A percentile compares a stretch with the other conserved stretches of the same genome.
These are phyloP conservation scores for Ustilago cynodontis DNA, from an alignment of 1,284 basidiomycete species.

Conservation along the genomic window DNA sequence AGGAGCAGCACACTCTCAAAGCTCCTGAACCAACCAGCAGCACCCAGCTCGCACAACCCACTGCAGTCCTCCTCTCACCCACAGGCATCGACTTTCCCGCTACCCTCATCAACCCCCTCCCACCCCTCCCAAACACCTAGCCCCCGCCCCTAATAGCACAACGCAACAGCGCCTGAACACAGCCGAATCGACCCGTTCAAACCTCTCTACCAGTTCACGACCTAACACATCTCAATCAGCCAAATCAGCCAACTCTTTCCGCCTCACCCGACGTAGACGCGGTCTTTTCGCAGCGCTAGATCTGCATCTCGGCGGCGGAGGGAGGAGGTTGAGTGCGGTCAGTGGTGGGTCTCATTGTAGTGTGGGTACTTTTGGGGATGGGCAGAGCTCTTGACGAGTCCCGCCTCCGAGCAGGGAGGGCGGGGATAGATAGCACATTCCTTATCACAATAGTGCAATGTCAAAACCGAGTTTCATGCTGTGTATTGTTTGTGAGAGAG, in stretches of 20 bases:
- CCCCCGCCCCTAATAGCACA: not conserved
- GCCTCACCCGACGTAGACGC: conserved; percentile 11
- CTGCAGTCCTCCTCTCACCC: not conserved
- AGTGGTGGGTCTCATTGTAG: conserved; percentile 28
- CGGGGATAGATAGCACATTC: not conserved
- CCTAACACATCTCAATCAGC: conserved; percentile 16
- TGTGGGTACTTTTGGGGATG: conserved; percentile 35
- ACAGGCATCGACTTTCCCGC: not conserved
- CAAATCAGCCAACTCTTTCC: conserved; percentile 19
- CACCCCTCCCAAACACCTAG: not conserved
- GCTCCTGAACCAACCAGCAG: not conserved
- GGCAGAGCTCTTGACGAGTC: not conserved
- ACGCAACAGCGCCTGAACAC: conserved; percentile 13
- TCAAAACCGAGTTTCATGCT: not conserved
- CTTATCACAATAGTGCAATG: not conserved
- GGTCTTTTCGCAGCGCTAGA: conserved; percentile 17
- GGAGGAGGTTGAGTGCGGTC: conserved; percentile 4
- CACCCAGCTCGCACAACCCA: not conserved
- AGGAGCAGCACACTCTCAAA: not conserved
- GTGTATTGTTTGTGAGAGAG: not conserved
- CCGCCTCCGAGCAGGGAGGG: not conserved
- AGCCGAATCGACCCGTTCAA: conserved; percentile 19
- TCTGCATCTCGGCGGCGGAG: conserved; percentile 7
- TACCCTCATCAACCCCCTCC: too few species aligned
- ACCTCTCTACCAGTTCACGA: conserved; percentile 5